These are phyloP conservation scores for Fusarium decemcellulare DNA, from an alignment of 2,329 filamentous ascomycete genomes.

Conservation along the genomic window DNA sequence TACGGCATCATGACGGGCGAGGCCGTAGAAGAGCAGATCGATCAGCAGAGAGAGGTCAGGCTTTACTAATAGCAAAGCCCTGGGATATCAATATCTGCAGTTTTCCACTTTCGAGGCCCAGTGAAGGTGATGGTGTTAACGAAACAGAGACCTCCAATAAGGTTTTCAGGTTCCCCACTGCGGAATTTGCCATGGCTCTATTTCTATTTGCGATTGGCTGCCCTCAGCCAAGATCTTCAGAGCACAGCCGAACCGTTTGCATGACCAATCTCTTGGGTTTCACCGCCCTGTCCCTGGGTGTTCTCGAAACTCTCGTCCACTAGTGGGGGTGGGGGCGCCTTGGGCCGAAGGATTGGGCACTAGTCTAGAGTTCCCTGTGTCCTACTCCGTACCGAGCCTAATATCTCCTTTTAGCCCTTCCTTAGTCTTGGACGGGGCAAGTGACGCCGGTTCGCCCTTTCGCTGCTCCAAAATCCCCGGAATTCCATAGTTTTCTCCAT, in stretches of 20 bases:
- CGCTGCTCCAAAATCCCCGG: not conserved
- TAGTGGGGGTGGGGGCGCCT: not conserved
- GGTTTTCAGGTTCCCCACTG: too few relatives aligned
- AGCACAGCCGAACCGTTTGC: too few relatives aligned
- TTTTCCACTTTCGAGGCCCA: too few relatives aligned
- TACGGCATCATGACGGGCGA: not conserved
- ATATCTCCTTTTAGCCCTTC: not conserved
- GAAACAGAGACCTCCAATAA: too few relatives aligned
- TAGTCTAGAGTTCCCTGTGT: too few relatives aligned
- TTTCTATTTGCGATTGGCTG: not conserved
- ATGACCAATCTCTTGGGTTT: not conserved
- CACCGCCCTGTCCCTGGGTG: not conserved
- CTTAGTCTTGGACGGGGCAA: too few relatives aligned
- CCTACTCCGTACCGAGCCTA: not conserved
- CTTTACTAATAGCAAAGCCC: not conserved
- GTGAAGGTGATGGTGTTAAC: too few relatives aligned
- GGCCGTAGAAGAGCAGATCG: not conserved
- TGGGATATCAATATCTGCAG: not conserved
- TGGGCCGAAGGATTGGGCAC: not conserved
- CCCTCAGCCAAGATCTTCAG: not conserved
- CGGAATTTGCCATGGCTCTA: too few relatives aligned
- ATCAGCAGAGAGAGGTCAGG: not conserved
- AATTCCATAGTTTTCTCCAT: not conserved
- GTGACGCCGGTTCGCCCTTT: not conserved
- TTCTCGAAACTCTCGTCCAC: not conserved